phyloP scores from a whole-genome alignment of 2,329 filamentous ascomycete species.

The Metarhizium brunneum region DNA sequence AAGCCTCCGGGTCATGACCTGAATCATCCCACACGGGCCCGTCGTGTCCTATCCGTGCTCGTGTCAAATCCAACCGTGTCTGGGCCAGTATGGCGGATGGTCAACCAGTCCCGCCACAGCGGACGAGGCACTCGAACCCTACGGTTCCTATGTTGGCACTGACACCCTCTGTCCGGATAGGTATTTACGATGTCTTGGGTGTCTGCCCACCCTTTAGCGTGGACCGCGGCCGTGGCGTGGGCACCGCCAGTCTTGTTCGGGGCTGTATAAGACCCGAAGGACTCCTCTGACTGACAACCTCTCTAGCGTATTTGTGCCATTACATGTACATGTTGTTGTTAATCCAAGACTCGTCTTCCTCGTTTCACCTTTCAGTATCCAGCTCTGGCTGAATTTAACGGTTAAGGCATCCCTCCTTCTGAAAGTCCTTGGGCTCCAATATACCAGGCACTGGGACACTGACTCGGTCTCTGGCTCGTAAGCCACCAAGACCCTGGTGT shows the following conservation, averaged over 20 bases:
- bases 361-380: background rate
- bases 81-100: background rate
- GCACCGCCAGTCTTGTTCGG: background rate
- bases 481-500: slow-evolving; percentile 30
- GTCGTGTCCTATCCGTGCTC: slow-evolving; percentile 4
- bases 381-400: background rate
- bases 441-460: slow-evolving; percentile 7
- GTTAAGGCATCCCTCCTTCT: background rate
- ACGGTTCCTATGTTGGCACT: background rate
- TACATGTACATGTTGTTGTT: background rate
- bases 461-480: slow-evolving; percentile 12
- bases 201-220: background rate
- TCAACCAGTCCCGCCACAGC: background rate
- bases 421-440: background rate
- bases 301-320: background rate
- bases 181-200: background rate
- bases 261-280: slow-evolving; percentile 9
- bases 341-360: background rate
- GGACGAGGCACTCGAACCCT: background rate
- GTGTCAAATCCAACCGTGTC: slow-evolving; percentile 2
- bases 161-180: background rate
- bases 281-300: background rate
- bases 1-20: slow-evolving; percentile 2
- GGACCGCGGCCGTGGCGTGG: slow-evolving; percentile 4
- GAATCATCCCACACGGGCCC: slow-evolving; percentile 4